Evolutionary conservation across 192 early-diverging fungal species (phyloP), one percentile per base, ranked within the genome.

Genomic region (Mycoemilia scoparia): DNA sequence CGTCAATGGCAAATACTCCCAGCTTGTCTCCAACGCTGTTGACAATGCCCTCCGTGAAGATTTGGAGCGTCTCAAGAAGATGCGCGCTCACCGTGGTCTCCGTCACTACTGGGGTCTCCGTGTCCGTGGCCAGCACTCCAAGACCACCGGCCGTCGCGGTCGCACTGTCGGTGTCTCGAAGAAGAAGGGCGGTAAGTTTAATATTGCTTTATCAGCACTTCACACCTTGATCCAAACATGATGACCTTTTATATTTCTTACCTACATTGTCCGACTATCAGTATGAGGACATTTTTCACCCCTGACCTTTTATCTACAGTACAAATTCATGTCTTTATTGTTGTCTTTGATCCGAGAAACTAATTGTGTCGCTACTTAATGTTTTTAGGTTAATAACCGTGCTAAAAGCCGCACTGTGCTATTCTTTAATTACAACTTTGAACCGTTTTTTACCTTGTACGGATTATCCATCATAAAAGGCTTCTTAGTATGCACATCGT

Each of bases 51-150:
- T 88, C 65, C 88, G 92, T 85, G 87, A 93, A 70, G 92, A 97
- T 58, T 70, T 97, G 38, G 92, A 97, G 70, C 80, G 87, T 44
- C 68, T 97, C 59, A 97, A 93, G 84, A 97, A 97, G 84, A 93
- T 97, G 69, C 83, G 92, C 52, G 69, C 71, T 35, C 89, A 97
- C 79, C 86, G 92, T 76, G 92, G 92, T 86, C 71, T 97, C 58
- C 88, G 92, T 76, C 89, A 97, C 79, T 79, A 73, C 67, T 87
- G 82, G 79, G 87, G 87, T 67, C 64, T 97, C 64, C 84, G 87
- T 74, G 92, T 97, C 51, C 82, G 92, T 73, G 92, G 92, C 72
- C 92, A 97, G 68, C 92, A 97, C 77, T 93, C 92, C 69, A 97
- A 97, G 74, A 97, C 89, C 65, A 97, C 89, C 35, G 89, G 92